Percentiles rank a stretch among this genome's conserved stretches.
Evolutionary conservation across 202 grass and related monocot species (phyloP).

Genomic region (Miscanthus sacchariflorus): DNA sequence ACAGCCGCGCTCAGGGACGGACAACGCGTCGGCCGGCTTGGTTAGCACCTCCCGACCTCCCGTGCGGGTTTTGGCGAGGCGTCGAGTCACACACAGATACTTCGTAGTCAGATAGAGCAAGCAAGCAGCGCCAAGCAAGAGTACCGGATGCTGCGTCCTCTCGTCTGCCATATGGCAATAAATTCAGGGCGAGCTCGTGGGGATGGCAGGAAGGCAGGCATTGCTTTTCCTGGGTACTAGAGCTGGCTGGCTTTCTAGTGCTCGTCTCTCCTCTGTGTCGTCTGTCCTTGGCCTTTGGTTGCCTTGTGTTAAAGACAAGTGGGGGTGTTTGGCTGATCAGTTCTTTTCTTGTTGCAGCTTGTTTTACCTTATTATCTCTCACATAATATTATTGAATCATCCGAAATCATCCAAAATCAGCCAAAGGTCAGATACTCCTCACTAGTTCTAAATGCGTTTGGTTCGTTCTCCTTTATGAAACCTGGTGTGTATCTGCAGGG

Average conservation of each 20-base stretch:
- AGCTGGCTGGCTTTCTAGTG: background rate
- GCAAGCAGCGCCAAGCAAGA: too few relatives aligned
- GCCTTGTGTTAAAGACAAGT: background rate
- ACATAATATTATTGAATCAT: too few relatives aligned
- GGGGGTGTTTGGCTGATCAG: too few relatives aligned
- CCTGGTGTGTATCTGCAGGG: background rate
- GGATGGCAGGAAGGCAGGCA: conserved; percentile 24
- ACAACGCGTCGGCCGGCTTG: background rate
- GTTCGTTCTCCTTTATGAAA: conserved; percentile 7
- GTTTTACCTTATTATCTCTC: too few relatives aligned
- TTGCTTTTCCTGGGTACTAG: conserved; percentile 50
- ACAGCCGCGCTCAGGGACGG: background rate
- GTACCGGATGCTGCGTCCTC: background rate
- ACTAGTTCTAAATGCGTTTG: conserved; percentile 18
- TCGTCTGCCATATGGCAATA: conserved; percentile 28
- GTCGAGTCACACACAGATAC: background rate
- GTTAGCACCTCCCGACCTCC: conserved; percentile 6
- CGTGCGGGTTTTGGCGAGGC: conserved; percentile 40
- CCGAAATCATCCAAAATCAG: too few relatives aligned
- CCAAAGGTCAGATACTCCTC: background rate
- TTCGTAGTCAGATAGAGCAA: background rate
- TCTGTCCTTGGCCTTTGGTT: conserved; percentile 46
- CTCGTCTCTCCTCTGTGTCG: conserved; percentile 47
- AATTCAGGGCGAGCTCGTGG: conserved; percentile 47
- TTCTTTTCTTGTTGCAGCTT: too few relatives aligned